Base-by-base conservation (phyloP, 1,284 basidiomycete species). In the Flammula alnicola region DNA sequence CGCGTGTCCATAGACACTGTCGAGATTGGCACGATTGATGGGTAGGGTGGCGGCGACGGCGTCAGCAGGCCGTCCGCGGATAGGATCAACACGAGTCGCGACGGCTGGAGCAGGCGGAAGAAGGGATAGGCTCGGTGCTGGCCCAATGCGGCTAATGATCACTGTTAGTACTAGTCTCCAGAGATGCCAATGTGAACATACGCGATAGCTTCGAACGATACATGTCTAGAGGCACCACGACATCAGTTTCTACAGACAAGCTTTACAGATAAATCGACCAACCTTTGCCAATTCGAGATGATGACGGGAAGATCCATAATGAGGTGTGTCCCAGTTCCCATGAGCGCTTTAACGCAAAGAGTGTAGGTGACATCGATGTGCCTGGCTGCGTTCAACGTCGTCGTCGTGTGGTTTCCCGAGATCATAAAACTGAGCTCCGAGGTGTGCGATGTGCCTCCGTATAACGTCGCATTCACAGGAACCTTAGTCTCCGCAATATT, bases 301-400 rank as follows among this genome's bases (percentile, higher is more conserved):
- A 89, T 82, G 7, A 91, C 77, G 16, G 89, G 86, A 32, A 95
- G 70, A 38, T 88, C 84, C 72, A 91, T 80, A 23, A 79, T 71
- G 8, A 92, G 63, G 49, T 83, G 81, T 47, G 81, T 75, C 4
- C 83, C 83, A 4, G 80, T 79, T 16, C 84, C 88, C 69, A 91
- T 78, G 36, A 89, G 74, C 3, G 91, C 91, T 66, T 85, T 89
- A 47, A 93, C 84, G 31, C 76, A 76, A 36, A 94, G 73, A 40
- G 83, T 76, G 66, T 94, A 94, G 1, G 81, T 86, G 44, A 95
- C 84, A 63, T 92, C 88, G 48, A 95, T 87, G 59, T 89, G 83
- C 55, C 87, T 75, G 6, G 90, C 92, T 12, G 86, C 79, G 44
- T 82, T 88, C 52, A 93, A 73, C 2, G 90, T 87, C 12, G 88